These are phyloP conservation scores for Pythium brassicae DNA, from an alignment of 352 stramenopile genomes.

Conservation along the genomic window DNA sequence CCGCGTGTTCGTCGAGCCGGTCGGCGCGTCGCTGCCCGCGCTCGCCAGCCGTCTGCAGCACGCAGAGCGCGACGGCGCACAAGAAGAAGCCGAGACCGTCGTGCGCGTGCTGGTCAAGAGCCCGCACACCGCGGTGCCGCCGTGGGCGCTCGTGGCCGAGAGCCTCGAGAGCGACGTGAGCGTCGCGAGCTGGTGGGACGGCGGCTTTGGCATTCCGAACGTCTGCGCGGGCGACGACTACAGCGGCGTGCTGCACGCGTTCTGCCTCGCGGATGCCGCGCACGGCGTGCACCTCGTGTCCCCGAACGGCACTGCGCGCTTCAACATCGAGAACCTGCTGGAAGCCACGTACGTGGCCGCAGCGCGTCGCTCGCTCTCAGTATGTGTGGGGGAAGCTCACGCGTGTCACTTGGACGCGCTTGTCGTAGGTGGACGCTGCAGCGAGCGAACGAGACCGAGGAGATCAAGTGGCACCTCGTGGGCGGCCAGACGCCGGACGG, in stretches of 20 bases:
- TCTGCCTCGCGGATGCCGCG: slow-evolving; percentile 47
- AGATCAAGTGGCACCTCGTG: slow-evolving; percentile 62
- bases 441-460: slow-evolving; percentile 20
- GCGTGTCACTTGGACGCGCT: neutral
- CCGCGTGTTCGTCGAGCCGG: slow-evolving; percentile 12
- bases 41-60: slow-evolving; percentile 4
- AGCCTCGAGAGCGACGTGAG: slow-evolving; percentile 58
- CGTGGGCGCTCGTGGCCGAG: slow-evolving; percentile 59
- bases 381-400: no score
- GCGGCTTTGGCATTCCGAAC: slow-evolving; percentile 60
- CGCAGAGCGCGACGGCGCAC: neutral
- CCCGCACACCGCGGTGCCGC: slow-evolving; percentile 43
- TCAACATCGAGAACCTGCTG: slow-evolving; percentile 80
- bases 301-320: slow-evolving; percentile 43
- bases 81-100: slow-evolving; percentile 7
- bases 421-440: slow-evolving; percentile 13
- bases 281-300: slow-evolving; percentile 33
- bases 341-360: slow-evolving; percentile 52
- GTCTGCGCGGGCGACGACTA: slow-evolving; percentile 73
- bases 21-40: slow-evolving; percentile 1
- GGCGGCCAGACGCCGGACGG: slow-evolving; percentile 40
- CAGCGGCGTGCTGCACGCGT: slow-evolving; percentile 28
- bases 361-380: no score
- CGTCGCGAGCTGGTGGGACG: slow-evolving; percentile 79
- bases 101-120: slow-evolving; percentile 59